Base-by-base conservation (phyloP, 257 asterid species). In the Salvia hispanica region DNA sequence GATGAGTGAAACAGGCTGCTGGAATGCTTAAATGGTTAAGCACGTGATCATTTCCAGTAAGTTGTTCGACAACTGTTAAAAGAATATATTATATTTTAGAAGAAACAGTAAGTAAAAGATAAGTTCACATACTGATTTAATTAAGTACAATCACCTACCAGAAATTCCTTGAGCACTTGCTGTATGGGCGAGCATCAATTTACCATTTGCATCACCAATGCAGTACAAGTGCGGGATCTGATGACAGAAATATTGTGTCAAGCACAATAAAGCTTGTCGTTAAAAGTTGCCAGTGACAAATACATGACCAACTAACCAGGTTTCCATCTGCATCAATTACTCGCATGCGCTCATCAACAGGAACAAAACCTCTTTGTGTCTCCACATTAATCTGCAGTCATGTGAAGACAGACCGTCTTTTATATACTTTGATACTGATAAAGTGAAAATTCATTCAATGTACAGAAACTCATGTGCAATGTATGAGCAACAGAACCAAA, bases 141-240 rank as follows among this genome's bases (percentile, higher is more conserved):
- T 40, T 4, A 46, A 28, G 53, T 33, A 28, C 52, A 64, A 62
- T 42, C 42, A 70, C 74, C 25, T 18, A 77, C 82, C 80, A 11
- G 82, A 77, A 57, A 83, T 91, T 80, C 97, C 96, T 79, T 91
- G 97, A 31, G 97, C 96, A 66, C 95, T 91, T 82, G 96, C 95
- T 53, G 96, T 89, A 78, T 91, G 97, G 45, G 97, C 97, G 60
- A 88, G 95, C 97, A 91, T 91, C 95, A 91, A 60, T 80, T 82
- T 91, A 64, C 96, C 97, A 81, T 88, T 88, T 74, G 97, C 97
- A 85, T 91, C 97, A 76, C 97, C 97, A 64, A 91, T 88, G 82
- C 97, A 88, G 73, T 86, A 88, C 69, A 91, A 74, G 72, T 88
- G 93, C 31, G 96, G 96, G 68, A 91, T 92, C 97, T 91, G 78